Conservation (phyloP, 768 basidiomycete species). For the Phanerochaete carnosa region DNA sequence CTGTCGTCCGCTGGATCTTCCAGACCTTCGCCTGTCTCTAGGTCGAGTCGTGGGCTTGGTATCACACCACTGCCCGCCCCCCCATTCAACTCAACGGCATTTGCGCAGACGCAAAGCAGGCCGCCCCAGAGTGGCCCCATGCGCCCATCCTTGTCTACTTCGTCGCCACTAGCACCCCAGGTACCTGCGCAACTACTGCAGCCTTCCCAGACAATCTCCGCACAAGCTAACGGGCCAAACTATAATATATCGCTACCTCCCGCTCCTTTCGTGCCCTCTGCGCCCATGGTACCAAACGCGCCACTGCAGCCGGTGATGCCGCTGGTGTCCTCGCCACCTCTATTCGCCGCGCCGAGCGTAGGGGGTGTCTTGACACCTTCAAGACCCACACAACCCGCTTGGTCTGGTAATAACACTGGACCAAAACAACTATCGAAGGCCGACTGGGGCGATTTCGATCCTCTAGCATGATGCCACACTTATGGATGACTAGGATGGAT, state of each 20-base stretch:
- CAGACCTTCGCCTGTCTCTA: conserved; percentile 12
- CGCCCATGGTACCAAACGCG: conserved; percentile 21
- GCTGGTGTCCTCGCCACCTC: conserved; percentile 19
- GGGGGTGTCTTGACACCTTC: conserved; percentile 60
- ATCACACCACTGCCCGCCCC: conserved; percentile 33
- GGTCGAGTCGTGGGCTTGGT: conserved; percentile 29
- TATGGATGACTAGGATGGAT: conserved; percentile 6
- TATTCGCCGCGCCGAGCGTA: conserved; percentile 27
- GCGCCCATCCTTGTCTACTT: conserved; percentile 11
- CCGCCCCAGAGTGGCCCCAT: conserved; percentile 10
- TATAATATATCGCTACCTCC: conserved; percentile 49
- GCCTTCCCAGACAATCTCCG: conserved; percentile 26
- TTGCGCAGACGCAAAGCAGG: conserved; percentile 13
- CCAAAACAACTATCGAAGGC: conserved; percentile 55
- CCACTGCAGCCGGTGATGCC: conserved; percentile 20
- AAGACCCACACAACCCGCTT: conserved; percentile 52
- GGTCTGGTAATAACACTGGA: conserved; percentile 27
- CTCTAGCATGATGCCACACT: conserved; percentile 44
- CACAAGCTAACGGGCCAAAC: conserved; percentile 42
- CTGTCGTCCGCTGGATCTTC: conserved; percentile 30
- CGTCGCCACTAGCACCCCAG: conserved; percentile 10
- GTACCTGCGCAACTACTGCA: not conserved
- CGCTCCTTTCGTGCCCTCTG: conserved; percentile 17
- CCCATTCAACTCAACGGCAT: conserved; percentile 30
- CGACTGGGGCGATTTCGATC: conserved; percentile 84